Percentiles rank a stretch among this genome's conserved stretches.
Conservation (phyloP, 2,329 filamentous ascomycete species). For the Penicillium sp. region DNA sequence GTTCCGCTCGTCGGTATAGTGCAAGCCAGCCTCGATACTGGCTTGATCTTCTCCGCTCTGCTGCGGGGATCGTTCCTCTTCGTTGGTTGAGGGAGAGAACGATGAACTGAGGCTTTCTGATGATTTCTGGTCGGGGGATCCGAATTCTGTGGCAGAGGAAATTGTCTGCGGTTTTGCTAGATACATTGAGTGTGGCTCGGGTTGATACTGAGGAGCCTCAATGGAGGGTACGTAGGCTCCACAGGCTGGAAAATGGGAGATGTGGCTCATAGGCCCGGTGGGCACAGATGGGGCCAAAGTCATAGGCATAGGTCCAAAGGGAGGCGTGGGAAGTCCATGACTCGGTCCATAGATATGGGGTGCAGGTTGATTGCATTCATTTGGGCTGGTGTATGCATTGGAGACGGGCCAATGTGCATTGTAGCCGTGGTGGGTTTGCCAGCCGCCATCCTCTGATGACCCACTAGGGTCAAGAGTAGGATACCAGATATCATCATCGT, state of each 20-base stretch:
- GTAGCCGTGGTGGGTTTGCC: background rate
- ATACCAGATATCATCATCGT: background rate
- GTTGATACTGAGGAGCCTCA: too few relatives aligned
- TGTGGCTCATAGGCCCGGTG: background rate
- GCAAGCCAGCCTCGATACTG: conserved; percentile 10
- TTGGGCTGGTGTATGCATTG: background rate
- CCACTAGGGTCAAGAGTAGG: too few relatives aligned
- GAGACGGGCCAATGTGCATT: background rate
- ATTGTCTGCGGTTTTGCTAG: background rate
- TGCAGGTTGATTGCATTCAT: background rate
- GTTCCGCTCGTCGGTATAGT: conserved; percentile 34
- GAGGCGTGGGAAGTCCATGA: background rate
- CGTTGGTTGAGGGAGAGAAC: background rate
- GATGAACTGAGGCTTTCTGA: background rate
- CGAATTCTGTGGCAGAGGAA: background rate
- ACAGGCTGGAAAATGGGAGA: background rate
- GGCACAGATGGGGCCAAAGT: background rate
- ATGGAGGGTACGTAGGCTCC: background rate
- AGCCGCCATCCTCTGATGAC: background rate
- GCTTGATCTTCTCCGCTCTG: background rate
- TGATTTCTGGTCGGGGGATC: background rate
- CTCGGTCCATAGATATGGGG: background rate
- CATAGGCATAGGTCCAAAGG: background rate
- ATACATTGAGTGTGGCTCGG: background rate
- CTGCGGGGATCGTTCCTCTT: background rate